phyloP scores from a whole-genome alignment of 345 rosid species.

The Lenwebbia sp. region DNA sequence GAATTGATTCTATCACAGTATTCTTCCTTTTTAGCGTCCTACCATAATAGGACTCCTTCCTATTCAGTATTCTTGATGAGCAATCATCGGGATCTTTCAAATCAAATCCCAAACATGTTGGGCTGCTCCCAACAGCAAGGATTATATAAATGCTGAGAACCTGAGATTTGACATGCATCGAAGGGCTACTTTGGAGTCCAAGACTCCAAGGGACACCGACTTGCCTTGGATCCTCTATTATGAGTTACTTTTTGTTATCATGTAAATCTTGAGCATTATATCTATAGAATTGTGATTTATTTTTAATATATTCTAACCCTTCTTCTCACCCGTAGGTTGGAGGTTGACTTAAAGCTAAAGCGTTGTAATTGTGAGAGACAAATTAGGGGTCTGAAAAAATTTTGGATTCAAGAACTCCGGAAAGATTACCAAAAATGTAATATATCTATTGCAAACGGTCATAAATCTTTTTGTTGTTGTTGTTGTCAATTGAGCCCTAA shows the following conservation, averaged over 20 bases:
- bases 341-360: background rate
- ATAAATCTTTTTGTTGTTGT: too few relatives aligned
- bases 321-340: background rate
- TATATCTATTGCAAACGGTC: background rate
- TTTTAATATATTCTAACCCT: background rate
- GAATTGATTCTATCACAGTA: too few relatives aligned
- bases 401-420: background rate
- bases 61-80: too few relatives aligned
- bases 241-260: background rate
- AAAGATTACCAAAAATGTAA: background rate
- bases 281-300: background rate
- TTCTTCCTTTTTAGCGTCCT: too few relatives aligned
- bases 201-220: background rate
- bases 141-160: background rate
- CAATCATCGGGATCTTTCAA: too few relatives aligned
- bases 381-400: background rate
- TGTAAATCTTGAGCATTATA: background rate
- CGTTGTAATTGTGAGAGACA: background rate
- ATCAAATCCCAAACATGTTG: too few relatives aligned
- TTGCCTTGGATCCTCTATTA: background rate
- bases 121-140: too few relatives aligned
- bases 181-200: background rate
- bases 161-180: background rate
- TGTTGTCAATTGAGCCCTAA: too few relatives aligned
- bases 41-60: too few relatives aligned